Evolutionary conservation across 1,139 yeast species (phyloP), one percentile per base, ranked within the genome.

Genomic region (Chernovozyma aurita): DNA sequence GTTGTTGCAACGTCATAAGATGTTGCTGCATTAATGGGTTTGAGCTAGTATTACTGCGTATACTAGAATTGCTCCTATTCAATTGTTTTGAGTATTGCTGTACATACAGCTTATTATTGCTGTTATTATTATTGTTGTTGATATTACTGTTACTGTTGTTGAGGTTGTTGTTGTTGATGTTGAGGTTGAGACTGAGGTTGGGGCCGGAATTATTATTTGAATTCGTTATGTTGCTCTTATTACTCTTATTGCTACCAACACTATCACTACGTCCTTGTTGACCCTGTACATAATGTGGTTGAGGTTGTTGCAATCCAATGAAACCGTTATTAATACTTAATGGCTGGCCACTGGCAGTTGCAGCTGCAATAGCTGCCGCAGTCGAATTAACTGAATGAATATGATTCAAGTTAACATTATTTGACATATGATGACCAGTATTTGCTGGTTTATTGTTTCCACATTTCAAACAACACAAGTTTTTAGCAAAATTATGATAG

Each of bases 401-500:
- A 12, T 13, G 3, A 13, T 24, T 25, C 13, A 8, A 29, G 27
- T 34, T 37, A 28, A 28, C 34, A 27, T 22, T 28, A 18, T 34
- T 47, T 39, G 42, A 44, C 31, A 48, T 49, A 29, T 51, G 47
- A 36, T 51, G 50, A 24, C 59, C 49, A 4, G 71, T 63, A 32
- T 70, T 64, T 14, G 69, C 61, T 4, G 80, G 79, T 45, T 92
- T 78, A 29, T 87, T 78, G 1, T 85, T 84, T 3, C 95, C 95
- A 62, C 97, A 88, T 54, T 90, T 82, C 53, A 88, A 68, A 55
- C 97, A 88, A 42, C 80, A 80, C 42, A 85, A 68, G 57, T 90
- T 90, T 52, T 90, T 88, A 6, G 97, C 97, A 70, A 90, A 90
- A 57, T 90, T 90, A 59, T 90, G 97, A 56, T 88, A 90, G 33